Percentiles rank a stretch among this genome's conserved stretches.
Evolutionary conservation across 2,329 filamentous ascomycete genomes (phyloP).

Genomic region (Dothidotthia symphoricarpi): DNA sequence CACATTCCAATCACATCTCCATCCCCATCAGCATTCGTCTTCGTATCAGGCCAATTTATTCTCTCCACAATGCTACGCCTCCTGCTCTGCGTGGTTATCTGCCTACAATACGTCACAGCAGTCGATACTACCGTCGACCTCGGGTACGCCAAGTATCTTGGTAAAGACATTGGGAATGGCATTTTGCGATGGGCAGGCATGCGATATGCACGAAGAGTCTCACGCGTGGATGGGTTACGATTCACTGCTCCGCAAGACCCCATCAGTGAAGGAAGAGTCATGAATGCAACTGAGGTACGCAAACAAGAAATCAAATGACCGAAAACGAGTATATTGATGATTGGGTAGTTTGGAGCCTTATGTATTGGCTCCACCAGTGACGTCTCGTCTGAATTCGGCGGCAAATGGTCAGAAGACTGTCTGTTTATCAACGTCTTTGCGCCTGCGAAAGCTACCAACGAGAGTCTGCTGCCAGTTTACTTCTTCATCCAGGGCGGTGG

Average conservation of each 20-base stretch:
- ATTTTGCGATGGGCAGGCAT: conserved; percentile 73
- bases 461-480: conserved; percentile 39
- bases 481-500: conserved; percentile 45
- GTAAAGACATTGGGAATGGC: conserved; percentile 54
- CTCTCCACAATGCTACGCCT: conserved; percentile 17
- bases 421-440: conserved; percentile 43
- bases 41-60: neutral
- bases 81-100: conserved; percentile 25
- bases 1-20: no score
- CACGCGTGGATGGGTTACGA: conserved; percentile 43
- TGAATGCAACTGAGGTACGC: conserved; percentile 48
- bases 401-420: conserved; percentile 40
- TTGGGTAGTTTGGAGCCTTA: conserved; percentile 31
- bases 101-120: conserved; percentile 27
- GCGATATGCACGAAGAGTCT: conserved; percentile 58
- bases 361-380: conserved; percentile 31
- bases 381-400: conserved; percentile 29
- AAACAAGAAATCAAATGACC: neutral
- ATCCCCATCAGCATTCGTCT: no score
- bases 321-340: conserved; percentile 6
- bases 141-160: conserved; percentile 65
- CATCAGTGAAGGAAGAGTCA: conserved; percentile 43
- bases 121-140: conserved; percentile 56
- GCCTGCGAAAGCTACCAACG: conserved; percentile 34
- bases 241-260: conserved; percentile 69